A percentile compares a stretch with the other conserved stretches of the same genome.
phyloP scores from a whole-genome alignment of 2,329 filamentous ascomycete genomes.

The Fusarium setosum region DNA sequence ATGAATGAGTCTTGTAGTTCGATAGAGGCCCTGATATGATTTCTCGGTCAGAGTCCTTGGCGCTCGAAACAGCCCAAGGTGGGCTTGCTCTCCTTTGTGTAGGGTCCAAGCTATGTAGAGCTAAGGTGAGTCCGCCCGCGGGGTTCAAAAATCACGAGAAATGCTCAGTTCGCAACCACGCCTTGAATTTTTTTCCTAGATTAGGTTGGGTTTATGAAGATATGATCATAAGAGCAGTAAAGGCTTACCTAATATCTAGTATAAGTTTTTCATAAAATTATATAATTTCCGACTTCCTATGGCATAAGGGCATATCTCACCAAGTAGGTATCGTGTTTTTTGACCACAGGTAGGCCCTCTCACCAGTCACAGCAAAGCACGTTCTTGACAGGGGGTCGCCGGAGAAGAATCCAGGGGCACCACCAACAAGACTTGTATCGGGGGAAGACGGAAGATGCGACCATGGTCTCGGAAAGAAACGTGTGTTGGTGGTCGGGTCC shows the following conservation, averaged over 20 bases:
- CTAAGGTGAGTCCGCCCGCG: not conserved
- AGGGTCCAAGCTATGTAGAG: slow-evolving; percentile 14
- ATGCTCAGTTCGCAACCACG: too few species aligned
- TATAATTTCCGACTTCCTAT: too few species aligned
- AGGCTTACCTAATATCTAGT: too few species aligned
- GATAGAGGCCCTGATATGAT: not conserved
- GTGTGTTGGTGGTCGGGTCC: slow-evolving; percentile 14
- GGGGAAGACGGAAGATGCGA: slow-evolving; percentile 27
- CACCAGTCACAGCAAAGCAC: slow-evolving; percentile 27
- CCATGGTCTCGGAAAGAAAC: slow-evolving; percentile 30
- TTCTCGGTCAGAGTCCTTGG: slow-evolving; percentile 6
- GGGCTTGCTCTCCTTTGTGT: not conserved
- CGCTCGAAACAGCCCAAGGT: not conserved
- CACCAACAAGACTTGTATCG: slow-evolving; percentile 9
- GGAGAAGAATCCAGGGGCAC: slow-evolving; percentile 8
- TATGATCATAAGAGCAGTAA: too few species aligned
- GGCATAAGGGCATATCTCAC: too few species aligned
- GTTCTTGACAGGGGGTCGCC: slow-evolving; percentile 20
- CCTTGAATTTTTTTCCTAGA: too few species aligned
- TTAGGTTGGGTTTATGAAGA: too few species aligned
- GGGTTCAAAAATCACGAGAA: too few species aligned
- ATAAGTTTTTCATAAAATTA: too few species aligned
- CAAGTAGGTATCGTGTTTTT: too few species aligned
- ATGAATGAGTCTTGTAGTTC: not conserved
- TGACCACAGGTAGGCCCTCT: too few species aligned